These are phyloP conservation scores for Chionographis japonica DNA, from an alignment of 106 monocot species.

Conservation along the genomic window DNA sequence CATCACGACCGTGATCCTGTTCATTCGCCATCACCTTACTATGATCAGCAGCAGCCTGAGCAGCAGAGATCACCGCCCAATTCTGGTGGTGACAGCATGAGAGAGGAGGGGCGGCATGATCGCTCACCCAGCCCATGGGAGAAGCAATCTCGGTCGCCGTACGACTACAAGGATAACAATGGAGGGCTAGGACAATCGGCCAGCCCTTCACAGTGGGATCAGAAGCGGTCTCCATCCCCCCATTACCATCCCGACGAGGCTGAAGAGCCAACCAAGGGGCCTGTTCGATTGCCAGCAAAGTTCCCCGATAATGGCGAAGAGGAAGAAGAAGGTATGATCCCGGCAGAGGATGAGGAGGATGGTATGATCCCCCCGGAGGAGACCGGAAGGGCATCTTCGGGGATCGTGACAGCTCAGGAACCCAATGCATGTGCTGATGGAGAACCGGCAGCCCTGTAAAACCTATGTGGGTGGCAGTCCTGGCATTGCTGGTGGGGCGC, in stretches of 20 bases:
- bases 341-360: conserved; percentile 29
- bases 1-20: background rate
- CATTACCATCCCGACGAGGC: background rate
- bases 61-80: background rate
- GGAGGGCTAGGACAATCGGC: background rate
- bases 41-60: background rate
- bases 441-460: too few relatives aligned
- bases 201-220: background rate
- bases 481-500: too few relatives aligned
- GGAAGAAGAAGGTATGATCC: conserved; percentile 55
- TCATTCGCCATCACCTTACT: background rate
- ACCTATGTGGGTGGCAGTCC: too few relatives aligned
- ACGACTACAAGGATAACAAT: conserved; percentile 9
- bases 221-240: conserved; percentile 1
- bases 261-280: background rate
- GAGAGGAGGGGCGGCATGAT: background rate
- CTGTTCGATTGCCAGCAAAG: background rate
- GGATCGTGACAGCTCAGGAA: background rate
- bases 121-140: conserved; percentile 4
- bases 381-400: background rate
- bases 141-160: conserved; percentile 4
- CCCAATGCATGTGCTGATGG: background rate
- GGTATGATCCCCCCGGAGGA: conserved; percentile 13
- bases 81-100: conserved; percentile 1
- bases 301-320: conserved; percentile 21